These are phyloP conservation scores for Schwanniomyces vanrijiae DNA, from an alignment of 805 yeast genomes.

Conservation along the genomic window DNA sequence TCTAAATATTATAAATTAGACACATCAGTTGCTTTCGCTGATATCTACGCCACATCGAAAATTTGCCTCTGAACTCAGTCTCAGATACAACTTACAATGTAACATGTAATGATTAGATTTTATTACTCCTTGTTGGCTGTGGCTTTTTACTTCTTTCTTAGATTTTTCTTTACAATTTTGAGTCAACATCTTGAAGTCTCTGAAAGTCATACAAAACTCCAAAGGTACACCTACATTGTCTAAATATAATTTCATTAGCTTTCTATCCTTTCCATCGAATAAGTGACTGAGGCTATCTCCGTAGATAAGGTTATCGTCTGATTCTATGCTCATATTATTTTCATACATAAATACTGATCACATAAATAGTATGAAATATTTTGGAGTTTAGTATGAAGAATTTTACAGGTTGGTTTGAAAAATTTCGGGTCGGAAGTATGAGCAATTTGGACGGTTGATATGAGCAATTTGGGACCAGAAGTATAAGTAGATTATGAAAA, in stretches of 20 bases:
- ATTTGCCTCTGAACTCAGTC: too few relatives aligned
- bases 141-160: neutral
- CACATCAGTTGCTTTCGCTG: too few relatives aligned
- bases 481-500: too few relatives aligned
- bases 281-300: slow-evolving; percentile 1
- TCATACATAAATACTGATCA: neutral
- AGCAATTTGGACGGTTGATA: neutral
- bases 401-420: neutral
- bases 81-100: too few relatives aligned
- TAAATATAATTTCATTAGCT: neutral
- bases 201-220: neutral
- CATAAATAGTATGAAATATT: neutral
- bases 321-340: neutral
- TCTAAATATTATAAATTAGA: too few relatives aligned
- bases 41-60: too few relatives aligned
- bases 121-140: neutral
- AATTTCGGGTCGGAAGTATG: neutral
- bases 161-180: neutral
- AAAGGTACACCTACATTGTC: neutral
- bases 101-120: neutral
- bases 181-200: slow-evolving; percentile 1
- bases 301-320: neutral
- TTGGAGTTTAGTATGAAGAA: neutral
- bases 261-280: neutral
- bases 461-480: neutral